phyloP scores from a whole-genome alignment of 352 stramenopile genomes.

The Phytophthora macrochlamydospora region DNA sequence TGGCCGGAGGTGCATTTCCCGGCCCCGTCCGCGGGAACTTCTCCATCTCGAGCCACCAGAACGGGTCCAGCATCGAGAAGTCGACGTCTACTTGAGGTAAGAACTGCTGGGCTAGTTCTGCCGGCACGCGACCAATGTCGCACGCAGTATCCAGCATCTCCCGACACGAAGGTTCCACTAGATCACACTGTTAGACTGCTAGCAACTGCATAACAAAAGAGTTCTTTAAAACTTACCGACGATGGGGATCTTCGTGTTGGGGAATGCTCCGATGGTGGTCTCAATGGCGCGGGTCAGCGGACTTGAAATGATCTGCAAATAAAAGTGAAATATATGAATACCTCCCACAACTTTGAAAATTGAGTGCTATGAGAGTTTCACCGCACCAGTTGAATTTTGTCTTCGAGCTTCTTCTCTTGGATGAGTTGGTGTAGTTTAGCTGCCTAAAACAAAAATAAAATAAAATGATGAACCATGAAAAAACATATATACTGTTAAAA shows the following conservation, averaged over 20 bases:
- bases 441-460: constrained; percentile 22
- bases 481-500: neutral
- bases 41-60: constrained; percentile 70
- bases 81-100: constrained; percentile 34
- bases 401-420: constrained; percentile 42
- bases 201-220: neutral
- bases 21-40: constrained; percentile 32
- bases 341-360: neutral
- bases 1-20: constrained; percentile 21
- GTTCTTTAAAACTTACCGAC: constrained; percentile 36
- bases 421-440: constrained; percentile 51
- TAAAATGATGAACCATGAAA: neutral
- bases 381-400: constrained; percentile 73
- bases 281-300: constrained; percentile 85
- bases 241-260: constrained; percentile 55
- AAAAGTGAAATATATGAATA: neutral
- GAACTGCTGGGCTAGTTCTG: constrained; percentile 49
- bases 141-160: constrained; percentile 88
- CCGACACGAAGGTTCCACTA: constrained; percentile 76
- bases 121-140: constrained; percentile 71
- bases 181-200: constrained; percentile 1
- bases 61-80: constrained; percentile 48
- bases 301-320: constrained; percentile 75
- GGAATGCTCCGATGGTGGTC: constrained; percentile 73
- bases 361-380: neutral